phyloP scores from a whole-genome alignment of 164 flowering plant genomes.

The Chimonanthus salicifolius region DNA sequence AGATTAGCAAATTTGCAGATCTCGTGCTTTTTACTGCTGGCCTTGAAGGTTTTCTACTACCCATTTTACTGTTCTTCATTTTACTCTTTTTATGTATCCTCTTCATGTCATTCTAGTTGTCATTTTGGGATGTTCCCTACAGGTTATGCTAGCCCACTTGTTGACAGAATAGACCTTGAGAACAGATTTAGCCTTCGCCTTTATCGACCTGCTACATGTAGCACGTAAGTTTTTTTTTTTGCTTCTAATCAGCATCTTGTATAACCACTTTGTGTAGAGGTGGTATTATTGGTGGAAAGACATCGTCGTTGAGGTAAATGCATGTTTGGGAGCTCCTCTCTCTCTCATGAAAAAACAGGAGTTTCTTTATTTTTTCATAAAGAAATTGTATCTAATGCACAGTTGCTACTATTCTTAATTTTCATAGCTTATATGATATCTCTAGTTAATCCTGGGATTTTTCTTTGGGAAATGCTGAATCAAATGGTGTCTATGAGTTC shows the following conservation, averaged over 20 bases:
- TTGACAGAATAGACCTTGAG: conserved; percentile 70
- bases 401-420: too few relatives aligned
- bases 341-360: too few relatives aligned
- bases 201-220: conserved; percentile 78
- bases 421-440: too few relatives aligned
- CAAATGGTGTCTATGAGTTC: too few relatives aligned
- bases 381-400: too few relatives aligned
- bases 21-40: conserved; percentile 97
- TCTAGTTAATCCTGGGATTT: too few relatives aligned
- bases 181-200: conserved; percentile 62
- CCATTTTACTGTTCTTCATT: not conserved
- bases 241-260: conserved; percentile 1
- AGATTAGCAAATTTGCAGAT: conserved; percentile 75
- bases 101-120: not conserved
- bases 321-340: not conserved
- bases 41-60: conserved; percentile 71
- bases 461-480: too few relatives aligned
- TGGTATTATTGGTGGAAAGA: not conserved
- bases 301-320: not conserved
- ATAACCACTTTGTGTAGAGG: not conserved
- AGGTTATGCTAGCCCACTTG: conserved; percentile 95
- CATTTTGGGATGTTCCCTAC: conserved; percentile 12
- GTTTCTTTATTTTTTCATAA: too few relatives aligned
- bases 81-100: not conserved
- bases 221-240: conserved; percentile 57